Conservation (phyloP, 2,329 filamentous ascomycete species). For the Trichoderma aggressivum region DNA sequence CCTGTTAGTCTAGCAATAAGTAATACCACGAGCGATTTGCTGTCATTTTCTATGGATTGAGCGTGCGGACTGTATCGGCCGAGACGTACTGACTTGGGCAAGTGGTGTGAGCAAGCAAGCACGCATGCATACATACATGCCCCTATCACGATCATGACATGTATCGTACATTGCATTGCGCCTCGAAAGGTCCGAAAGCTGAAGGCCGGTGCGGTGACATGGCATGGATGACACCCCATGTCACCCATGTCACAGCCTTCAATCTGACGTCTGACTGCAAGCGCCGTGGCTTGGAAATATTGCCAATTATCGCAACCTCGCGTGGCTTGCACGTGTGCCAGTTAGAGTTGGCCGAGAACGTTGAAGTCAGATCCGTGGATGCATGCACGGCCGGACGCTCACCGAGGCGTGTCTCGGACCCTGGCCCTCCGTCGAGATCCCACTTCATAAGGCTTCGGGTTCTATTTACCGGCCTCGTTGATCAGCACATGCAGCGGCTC, state of each 20-base stretch:
- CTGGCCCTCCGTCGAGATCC: neutral
- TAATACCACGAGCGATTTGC: neutral
- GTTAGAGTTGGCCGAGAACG: neutral
- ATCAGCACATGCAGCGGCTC: neutral
- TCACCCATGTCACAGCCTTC: neutral
- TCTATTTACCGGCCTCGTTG: neutral
- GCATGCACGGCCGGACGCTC: neutral
- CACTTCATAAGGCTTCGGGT: neutral
- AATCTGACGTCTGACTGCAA: neutral
- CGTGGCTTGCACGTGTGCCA: neutral
- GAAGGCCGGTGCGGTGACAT: neutral
- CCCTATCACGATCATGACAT: neutral
- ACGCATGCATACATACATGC: neutral
- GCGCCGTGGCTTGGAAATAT: neutral
- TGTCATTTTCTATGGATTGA: neutral
- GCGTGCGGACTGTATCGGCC: neutral
- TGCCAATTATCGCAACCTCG: neutral
- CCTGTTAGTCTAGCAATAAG: neutral
- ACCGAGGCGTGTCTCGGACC: neutral
- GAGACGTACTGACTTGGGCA: neutral
- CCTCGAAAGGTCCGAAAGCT: neutral
- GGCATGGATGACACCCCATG: neutral
- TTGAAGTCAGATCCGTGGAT: neutral
- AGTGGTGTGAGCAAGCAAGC: neutral
- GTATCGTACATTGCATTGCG: slow-evolving; percentile 1